phyloP scores from a whole-genome alignment of 192 early-diverging fungal species.

The Rhizophagus sp. region DNA sequence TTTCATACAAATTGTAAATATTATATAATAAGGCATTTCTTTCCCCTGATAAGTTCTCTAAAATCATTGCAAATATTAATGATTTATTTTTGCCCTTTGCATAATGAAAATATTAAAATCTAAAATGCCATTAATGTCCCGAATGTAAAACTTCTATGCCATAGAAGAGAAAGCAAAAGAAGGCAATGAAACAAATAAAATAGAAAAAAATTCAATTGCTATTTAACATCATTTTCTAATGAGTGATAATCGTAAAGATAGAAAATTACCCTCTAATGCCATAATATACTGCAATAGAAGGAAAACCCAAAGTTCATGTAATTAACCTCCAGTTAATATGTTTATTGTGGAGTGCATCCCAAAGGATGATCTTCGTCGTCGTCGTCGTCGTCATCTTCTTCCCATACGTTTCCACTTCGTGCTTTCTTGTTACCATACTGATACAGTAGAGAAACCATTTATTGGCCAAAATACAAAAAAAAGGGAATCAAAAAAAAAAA shows the following conservation, averaged over 20 bases:
- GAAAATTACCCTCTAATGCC: not conserved
- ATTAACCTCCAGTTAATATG: not conserved
- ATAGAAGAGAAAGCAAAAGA: not conserved
- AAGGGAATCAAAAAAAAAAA: not conserved
- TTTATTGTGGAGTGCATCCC: conserved; percentile 27
- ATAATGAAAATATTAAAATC: not conserved
- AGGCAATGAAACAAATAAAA: not conserved
- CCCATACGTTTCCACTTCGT: conserved; percentile 26
- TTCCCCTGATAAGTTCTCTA: not conserved
- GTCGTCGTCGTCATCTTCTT: conserved; percentile 31
- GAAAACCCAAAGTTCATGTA: not conserved
- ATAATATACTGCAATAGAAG: not conserved
- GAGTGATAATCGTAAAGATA: not conserved
- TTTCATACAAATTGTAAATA: too few relatives aligned
- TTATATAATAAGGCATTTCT: too few relatives aligned
- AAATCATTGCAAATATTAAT: not conserved
- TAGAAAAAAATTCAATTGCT: not conserved
- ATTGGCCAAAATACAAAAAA: not conserved
- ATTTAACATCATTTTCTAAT: not conserved
- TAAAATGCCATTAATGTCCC: not conserved
- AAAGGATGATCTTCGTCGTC: conserved; percentile 29
- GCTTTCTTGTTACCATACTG: conserved; percentile 28
- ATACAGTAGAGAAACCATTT: not conserved
- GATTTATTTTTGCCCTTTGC: not conserved
- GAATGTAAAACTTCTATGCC: not conserved